Percentiles rank a stretch among this genome's conserved stretches.
Conservation (phyloP, 2,329 filamentous ascomycete genomes). For the Phyllosticta capitalensis region DNA sequence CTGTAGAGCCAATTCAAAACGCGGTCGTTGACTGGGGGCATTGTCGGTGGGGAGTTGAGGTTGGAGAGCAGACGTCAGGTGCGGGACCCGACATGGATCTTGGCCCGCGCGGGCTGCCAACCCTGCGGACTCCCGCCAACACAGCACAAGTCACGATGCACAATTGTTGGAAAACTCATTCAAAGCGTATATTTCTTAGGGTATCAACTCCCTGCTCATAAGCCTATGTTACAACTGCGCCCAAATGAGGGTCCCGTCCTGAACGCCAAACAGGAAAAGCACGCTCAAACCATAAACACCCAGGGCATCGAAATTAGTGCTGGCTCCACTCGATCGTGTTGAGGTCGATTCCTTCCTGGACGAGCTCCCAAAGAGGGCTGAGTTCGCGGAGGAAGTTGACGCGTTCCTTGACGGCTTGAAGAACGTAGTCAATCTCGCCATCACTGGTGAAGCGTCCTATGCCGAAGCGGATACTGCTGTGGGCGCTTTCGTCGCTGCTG, state of each 20-base stretch:
- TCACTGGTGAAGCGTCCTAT: conserved; percentile 97
- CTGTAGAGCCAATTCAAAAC: conserved; percentile 94
- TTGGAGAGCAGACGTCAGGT: neutral
- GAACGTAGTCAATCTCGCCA: conserved; percentile 89
- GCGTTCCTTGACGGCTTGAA: conserved; percentile 84
- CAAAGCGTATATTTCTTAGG: conserved; percentile 2
- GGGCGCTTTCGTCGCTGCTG: conserved; percentile 93
- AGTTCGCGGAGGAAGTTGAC: conserved; percentile 90
- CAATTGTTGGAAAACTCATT: too few species aligned
- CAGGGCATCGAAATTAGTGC: conserved; percentile 50
- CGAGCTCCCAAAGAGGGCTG: conserved; percentile 92
- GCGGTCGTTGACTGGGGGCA: conserved; percentile 70
- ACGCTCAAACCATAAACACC: conserved; percentile 1
- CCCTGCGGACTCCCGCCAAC: neutral
- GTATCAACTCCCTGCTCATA: neutral
- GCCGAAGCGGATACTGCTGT: conserved; percentile 95
- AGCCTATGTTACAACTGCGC: conserved; percentile 5
- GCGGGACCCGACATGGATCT: conserved; percentile 1
- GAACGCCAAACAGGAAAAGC: conserved; percentile 2
- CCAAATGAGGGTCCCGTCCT: conserved; percentile 1
- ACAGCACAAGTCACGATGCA: too few species aligned
- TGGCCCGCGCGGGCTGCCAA: neutral
- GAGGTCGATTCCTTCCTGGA: conserved; percentile 91
- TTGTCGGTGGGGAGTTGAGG: conserved; percentile 19
- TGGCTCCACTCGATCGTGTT: conserved; percentile 98